These are phyloP conservation scores for Colletotrichum sp. DNA, from an alignment of 2,329 filamentous ascomycete species.

Conservation along the genomic window DNA sequence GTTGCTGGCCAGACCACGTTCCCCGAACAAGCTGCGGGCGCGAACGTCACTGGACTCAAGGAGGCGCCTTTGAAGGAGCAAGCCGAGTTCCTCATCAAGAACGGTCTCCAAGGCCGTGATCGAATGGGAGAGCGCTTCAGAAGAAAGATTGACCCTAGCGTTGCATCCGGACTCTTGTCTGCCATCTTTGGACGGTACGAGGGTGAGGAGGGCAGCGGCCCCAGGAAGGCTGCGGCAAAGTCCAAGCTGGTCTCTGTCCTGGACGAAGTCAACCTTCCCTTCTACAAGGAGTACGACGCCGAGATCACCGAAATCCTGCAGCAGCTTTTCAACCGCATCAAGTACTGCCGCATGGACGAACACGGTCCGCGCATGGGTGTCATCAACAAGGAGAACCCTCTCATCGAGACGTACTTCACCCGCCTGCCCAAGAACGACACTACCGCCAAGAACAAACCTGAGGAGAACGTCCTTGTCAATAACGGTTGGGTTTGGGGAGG, in stretches of 20 bases:
- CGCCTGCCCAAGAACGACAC: slow-evolving; percentile 79
- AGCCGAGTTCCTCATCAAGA: slow-evolving; percentile 68
- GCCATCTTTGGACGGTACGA: slow-evolving; percentile 74
- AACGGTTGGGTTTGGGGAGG: slow-evolving; percentile 99
- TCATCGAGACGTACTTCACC: slow-evolving; percentile 96
- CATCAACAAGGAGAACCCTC: slow-evolving; percentile 76
- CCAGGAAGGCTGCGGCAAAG: slow-evolving; percentile 57
- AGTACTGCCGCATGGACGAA: slow-evolving; percentile 92
- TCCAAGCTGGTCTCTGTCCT: slow-evolving; percentile 68
- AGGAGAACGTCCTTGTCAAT: slow-evolving; percentile 84
- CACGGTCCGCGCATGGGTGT: slow-evolving; percentile 87
- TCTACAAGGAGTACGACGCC: slow-evolving; percentile 90
- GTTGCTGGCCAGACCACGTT: slow-evolving; percentile 61
- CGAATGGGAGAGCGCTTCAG: slow-evolving; percentile 81
- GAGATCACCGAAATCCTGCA: slow-evolving; percentile 85
- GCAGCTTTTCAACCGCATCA: slow-evolving; percentile 92
- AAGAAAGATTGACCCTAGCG: slow-evolving; percentile 70
- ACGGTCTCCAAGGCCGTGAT: slow-evolving; percentile 75
- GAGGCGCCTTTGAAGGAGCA: slow-evolving; percentile 51
- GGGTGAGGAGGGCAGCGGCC: slow-evolving; percentile 46
- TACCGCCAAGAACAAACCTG: slow-evolving; percentile 77
- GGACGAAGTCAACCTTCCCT: slow-evolving; percentile 83
- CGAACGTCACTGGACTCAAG: slow-evolving; percentile 53
- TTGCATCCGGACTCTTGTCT: slow-evolving; percentile 72
- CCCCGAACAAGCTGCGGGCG: slow-evolving; percentile 48